These are phyloP conservation scores for Wickerhamiella kurtzmanii DNA, from an alignment of 805 yeast genomes.

Conservation along the genomic window DNA sequence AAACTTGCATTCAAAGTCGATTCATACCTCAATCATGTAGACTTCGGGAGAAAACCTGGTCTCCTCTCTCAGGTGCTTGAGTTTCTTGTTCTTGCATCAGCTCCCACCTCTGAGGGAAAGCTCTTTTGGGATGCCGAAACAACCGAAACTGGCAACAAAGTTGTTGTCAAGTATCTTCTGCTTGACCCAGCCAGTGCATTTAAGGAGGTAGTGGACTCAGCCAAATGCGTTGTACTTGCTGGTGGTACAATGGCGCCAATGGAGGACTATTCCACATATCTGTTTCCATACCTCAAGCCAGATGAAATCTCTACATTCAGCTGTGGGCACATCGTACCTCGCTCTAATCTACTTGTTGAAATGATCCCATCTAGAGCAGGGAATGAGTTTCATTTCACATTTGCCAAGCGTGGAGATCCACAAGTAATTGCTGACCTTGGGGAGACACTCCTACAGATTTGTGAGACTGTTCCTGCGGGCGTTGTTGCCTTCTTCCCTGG, in stretches of 20 bases:
- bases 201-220: slow-evolving; percentile 46
- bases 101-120: slow-evolving; percentile 70
- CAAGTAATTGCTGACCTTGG: slow-evolving; percentile 41
- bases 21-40: slow-evolving; percentile 36
- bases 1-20: slow-evolving; percentile 80
- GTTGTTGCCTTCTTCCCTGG: slow-evolving; percentile 77
- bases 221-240: slow-evolving; percentile 62
- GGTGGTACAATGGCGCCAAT: slow-evolving; percentile 96
- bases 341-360: slow-evolving; percentile 48
- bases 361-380: slow-evolving; percentile 30
- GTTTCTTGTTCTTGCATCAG: slow-evolving; percentile 50
- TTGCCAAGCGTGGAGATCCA: slow-evolving; percentile 40
- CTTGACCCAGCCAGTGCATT: slow-evolving; percentile 69
- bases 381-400: slow-evolving; percentile 50
- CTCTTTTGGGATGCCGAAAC: slow-evolving; percentile 43
- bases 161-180: slow-evolving; percentile 48
- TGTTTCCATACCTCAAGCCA: slow-evolving; percentile 44
- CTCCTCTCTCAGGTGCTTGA: slow-evolving; percentile 31
- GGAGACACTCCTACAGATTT: slow-evolving; percentile 31
- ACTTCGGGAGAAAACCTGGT: neutral
- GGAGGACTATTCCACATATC: slow-evolving; percentile 48
- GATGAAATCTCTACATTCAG: slow-evolving; percentile 39
- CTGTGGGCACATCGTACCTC: slow-evolving; percentile 79
- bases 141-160: slow-evolving; percentile 11
- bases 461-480: slow-evolving; percentile 49